Base-by-base conservation (phyloP, 305 asterid genomes). In the Fraxinus ornus region DNA sequence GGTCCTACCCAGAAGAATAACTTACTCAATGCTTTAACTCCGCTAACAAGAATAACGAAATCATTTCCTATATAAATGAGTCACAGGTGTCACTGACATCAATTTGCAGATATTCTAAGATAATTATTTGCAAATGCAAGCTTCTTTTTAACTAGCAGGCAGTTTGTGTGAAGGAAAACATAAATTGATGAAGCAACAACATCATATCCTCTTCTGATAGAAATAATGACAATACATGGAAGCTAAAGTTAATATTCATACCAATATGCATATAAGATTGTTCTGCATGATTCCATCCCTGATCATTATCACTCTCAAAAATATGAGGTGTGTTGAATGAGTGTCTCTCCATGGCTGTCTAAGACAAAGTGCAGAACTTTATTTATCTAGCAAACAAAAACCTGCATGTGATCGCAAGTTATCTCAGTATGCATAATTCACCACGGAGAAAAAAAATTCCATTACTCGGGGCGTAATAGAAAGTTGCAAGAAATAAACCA, bases 351-450 rank as follows among this genome's bases (percentile, higher is more conserved):
- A 78, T 78, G 21, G 75, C 30, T 36, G 44, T 32, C 47, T 8
- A 28, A 70, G 78, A 75, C n/a, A 30, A 19, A 30, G 41, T 4
- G 57, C 33, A 19, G 21, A 19, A 60, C 35, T 36, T 30, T 52
- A 80, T 75, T 80, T 84, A 36, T 66, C 22, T 76, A 80, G 79
- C 83, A 35, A 68, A 77, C 82, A 26, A 52, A 26, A 70, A 76
- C 82, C 87, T 84, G 79, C 84, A 77, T 2, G 41, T 19, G 72
- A 70, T 32, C 49, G 36, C 77, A 30, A 21, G 32, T 66, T 17
- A 36, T 21, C 24, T 57, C 80, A 30, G 72, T 21, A 44, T 19
- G 62, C 78, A 75, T 30, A 30, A 70, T 70, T 28, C 22, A 32
- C 44, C 24, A 30, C 36, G 71, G 28, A 9, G 35, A 12, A 70